These are phyloP conservation scores for Pseudozyma pruni DNA, from an alignment of 1,284 basidiomycete species.

Conservation along the genomic window DNA sequence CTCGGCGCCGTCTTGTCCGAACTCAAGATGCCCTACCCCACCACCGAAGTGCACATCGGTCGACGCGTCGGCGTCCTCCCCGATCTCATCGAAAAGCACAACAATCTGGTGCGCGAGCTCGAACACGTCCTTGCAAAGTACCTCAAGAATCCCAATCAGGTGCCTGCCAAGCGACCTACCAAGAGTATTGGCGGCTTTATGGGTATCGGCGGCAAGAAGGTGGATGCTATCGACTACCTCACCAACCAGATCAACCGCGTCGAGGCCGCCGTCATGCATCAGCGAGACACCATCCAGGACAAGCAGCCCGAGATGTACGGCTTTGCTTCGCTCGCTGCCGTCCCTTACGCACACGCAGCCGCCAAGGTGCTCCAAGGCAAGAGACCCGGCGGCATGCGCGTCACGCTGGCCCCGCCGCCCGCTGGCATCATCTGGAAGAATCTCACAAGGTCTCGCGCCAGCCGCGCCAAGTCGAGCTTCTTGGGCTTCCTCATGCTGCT, in stretches of 20 bases:
- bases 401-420: constrained; percentile 59
- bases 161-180: constrained; percentile 79
- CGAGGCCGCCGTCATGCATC: constrained; percentile 69
- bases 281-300: constrained; percentile 57
- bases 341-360: constrained; percentile 63
- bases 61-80: constrained; percentile 79
- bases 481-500: constrained; percentile 56
- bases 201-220: constrained; percentile 78
- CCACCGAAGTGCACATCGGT: constrained; percentile 83
- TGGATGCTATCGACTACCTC: constrained; percentile 66
- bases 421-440: constrained; percentile 66
- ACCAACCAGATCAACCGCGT: constrained; percentile 57
- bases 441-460: constrained; percentile 46
- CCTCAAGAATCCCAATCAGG: constrained; percentile 78
- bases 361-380: constrained; percentile 53
- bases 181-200: constrained; percentile 78
- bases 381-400: constrained; percentile 50
- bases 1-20: constrained; percentile 75
- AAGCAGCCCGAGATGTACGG: constrained; percentile 63
- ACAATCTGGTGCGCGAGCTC: constrained; percentile 83
- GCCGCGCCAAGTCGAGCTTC: constrained; percentile 48
- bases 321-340: constrained; percentile 63
- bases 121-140: constrained; percentile 85
- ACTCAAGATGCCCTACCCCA: constrained; percentile 78
- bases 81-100: constrained; percentile 83